These are phyloP conservation scores for Botrytis aclada DNA, from an alignment of 2,329 filamentous ascomycete genomes.

Conservation along the genomic window DNA sequence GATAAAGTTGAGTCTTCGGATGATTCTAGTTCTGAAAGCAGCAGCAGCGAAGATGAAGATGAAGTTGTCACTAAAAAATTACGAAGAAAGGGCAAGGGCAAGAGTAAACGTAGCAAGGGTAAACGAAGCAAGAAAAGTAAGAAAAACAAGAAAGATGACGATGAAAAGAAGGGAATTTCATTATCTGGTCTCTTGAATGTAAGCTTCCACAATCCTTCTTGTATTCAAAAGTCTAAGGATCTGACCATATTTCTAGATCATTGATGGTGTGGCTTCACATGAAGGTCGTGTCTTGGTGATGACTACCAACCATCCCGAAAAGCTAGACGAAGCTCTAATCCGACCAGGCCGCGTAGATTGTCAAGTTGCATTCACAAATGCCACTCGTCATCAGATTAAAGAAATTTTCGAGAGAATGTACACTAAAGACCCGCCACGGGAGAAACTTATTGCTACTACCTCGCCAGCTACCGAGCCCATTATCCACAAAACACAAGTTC, in stretches of 20 bases:
- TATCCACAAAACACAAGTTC: not conserved
- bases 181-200: constrained; percentile 73
- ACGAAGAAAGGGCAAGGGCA: constrained; percentile 43
- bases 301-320: constrained; percentile 75
- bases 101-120: constrained; percentile 31
- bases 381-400: constrained; percentile 50
- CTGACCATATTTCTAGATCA: constrained; percentile 20
- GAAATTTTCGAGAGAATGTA: constrained; percentile 64
- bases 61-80: constrained; percentile 41
- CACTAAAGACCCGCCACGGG: constrained; percentile 38
- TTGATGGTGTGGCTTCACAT: constrained; percentile 64
- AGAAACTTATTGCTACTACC: constrained; percentile 22
- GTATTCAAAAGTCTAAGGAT: not conserved
- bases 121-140: constrained; percentile 28
- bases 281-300: constrained; percentile 78
- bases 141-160: constrained; percentile 17
- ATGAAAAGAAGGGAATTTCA: constrained; percentile 53
- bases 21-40: not conserved
- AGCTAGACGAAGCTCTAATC: constrained; percentile 70
- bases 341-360: constrained; percentile 71
- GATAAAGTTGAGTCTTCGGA: constrained; percentile 22
- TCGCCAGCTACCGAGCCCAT: constrained; percentile 27
- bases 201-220: constrained; percentile 9
- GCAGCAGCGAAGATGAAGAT: constrained; percentile 11
- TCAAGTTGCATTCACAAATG: constrained; percentile 62